phyloP scores from a whole-genome alignment of 106 monocot species.

The Vanilla planifolia region DNA sequence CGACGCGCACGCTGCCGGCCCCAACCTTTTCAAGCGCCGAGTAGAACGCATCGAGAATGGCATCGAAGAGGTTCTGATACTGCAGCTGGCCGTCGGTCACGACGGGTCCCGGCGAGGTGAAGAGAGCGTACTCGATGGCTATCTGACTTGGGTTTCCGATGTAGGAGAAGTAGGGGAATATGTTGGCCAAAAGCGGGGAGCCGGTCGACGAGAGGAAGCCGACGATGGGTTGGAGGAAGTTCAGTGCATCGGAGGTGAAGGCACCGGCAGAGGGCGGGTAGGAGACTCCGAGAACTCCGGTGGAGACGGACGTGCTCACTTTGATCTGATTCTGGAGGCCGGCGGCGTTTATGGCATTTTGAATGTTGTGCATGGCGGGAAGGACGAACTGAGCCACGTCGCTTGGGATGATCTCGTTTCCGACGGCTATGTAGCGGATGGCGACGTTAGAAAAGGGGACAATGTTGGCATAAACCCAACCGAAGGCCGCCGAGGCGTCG shows the following conservation, averaged over 20 bases:
- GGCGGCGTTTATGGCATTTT: not conserved
- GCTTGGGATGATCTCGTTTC: conserved; percentile 11
- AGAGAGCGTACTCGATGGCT: not conserved
- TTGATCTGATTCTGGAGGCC: not conserved
- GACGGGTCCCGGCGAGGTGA: not conserved
- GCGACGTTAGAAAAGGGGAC: not conserved
- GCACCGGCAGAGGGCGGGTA: conserved; percentile 8
- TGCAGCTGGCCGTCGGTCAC: conserved; percentile 9
- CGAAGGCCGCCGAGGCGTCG: conserved; percentile 5
- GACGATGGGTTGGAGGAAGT: not conserved
- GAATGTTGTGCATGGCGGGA: conserved; percentile 10
- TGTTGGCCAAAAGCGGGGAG: conserved; percentile 5
- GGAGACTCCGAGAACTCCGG: conserved; percentile 1
- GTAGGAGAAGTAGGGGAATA: conserved; percentile 11
- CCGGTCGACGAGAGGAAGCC: not conserved
- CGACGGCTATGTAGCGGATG: conserved; percentile 10
- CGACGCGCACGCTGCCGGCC: no score
- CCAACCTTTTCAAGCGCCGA: no score
- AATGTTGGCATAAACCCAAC: conserved; percentile 37
- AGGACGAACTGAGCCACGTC: not conserved
- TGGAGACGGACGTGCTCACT: conserved; percentile 11
- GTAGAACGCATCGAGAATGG: conserved; percentile 13
- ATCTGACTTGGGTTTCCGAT: not conserved
- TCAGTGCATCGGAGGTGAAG: not conserved
- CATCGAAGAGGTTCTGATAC: conserved; percentile 11